phyloP scores from a whole-genome alignment of 2,329 filamentous ascomycete genomes.

The Aspergillus thermomutatus region DNA sequence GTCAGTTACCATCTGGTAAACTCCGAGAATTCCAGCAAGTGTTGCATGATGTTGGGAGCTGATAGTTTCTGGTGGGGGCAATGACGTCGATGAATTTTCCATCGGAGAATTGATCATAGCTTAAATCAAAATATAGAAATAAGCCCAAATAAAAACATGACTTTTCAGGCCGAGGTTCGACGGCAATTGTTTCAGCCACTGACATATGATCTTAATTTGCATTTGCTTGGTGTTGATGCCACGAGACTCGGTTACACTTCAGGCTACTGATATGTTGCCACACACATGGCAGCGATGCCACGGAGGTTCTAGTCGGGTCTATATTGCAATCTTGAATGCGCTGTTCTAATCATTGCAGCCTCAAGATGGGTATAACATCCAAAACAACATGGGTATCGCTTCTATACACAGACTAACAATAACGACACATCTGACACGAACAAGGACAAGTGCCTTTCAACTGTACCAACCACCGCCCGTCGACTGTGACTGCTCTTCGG shows the following conservation, averaged over 20 bases:
- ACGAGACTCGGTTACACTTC: not conserved
- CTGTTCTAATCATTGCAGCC: not conserved
- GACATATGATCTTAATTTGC: not conserved
- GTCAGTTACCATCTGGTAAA: not conserved
- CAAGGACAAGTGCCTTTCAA: constrained; percentile 28
- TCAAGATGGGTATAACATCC: not conserved
- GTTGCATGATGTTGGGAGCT: not conserved
- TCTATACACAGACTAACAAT: constrained; percentile 1
- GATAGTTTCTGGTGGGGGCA: not conserved
- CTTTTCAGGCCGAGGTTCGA: too few relatives aligned
- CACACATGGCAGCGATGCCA: not conserved
- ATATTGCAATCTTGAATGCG: not conserved
- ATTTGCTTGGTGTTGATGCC: not conserved
- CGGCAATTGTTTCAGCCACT: not conserved
- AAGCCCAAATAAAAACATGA: not conserved
- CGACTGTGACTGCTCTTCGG: constrained; percentile 55
- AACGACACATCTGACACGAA: constrained; percentile 1
- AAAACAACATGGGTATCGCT: constrained; percentile 15
- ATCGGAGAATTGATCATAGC: not conserved
- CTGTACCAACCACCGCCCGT: constrained; percentile 64
- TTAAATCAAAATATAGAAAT: not conserved
- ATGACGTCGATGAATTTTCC: not conserved
- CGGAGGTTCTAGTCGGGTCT: not conserved
- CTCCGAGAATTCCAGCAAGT: not conserved
- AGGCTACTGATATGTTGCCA: not conserved